Evolutionary conservation across 148 eudicot genomes (phyloP).

Genomic region (Chenopodium quinoa): DNA sequence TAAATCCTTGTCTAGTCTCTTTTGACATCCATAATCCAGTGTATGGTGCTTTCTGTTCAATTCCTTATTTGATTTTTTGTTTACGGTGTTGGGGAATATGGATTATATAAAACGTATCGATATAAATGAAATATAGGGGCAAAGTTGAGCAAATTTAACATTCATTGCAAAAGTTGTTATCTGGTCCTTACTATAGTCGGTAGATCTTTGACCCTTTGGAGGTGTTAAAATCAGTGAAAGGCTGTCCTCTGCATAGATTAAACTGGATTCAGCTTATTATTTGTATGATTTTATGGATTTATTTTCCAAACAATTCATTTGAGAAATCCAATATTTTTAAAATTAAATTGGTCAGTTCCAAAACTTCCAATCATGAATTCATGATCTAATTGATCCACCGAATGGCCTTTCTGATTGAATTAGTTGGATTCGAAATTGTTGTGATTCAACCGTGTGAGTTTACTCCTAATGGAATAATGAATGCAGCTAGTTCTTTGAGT

Average conservation of each 20-base stretch:
- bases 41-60: background rate
- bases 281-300: background rate
- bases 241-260: background rate
- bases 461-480: background rate
- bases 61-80: background rate
- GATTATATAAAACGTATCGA: background rate
- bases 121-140: background rate
- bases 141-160: background rate
- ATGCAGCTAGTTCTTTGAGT: background rate
- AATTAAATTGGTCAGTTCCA: background rate
- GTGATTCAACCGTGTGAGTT: background rate
- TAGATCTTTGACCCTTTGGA: background rate
- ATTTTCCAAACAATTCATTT: background rate
- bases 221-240: background rate
- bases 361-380: too few species aligned
- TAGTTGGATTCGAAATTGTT: background rate
- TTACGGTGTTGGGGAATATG: background rate
- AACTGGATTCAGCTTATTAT: background rate
- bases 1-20: background rate
- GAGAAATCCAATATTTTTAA: background rate
- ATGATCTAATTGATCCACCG: background rate
- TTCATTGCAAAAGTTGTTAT: background rate
- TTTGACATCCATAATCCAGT: background rate
- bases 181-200: too few species aligned
- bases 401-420: background rate